Evolutionary conservation across 352 stramenopile genomes (phyloP).

Genomic region (Globisporangium carolinianum): DNA sequence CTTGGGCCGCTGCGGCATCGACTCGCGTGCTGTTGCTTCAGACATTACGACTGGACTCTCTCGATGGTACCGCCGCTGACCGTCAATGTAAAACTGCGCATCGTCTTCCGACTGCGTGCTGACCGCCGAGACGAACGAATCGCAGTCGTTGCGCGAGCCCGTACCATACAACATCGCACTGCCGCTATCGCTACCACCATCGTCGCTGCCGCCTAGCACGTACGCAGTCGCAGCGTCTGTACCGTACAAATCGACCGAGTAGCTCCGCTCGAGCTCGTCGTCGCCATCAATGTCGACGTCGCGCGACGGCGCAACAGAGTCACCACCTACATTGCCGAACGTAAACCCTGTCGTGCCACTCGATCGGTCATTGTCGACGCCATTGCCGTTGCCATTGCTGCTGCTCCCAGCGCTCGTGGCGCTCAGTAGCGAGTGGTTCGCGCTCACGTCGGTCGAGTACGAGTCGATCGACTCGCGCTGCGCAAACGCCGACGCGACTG

Average conservation of each 20-base stretch:
- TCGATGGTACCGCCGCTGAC: conserved; percentile 13
- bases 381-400: conserved; percentile 2
- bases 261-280: conserved; percentile 9
- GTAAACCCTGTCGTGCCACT: conserved; percentile 3
- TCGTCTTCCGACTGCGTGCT: conserved; percentile 62
- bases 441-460: conserved; percentile 14
- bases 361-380: conserved; percentile 2
- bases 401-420: conserved; percentile 11
- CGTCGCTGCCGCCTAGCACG: conserved; percentile 12
- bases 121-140: conserved; percentile 48
- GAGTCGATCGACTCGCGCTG: conserved; percentile 7
- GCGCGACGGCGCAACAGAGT: not conserved
- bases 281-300: conserved; percentile 15
- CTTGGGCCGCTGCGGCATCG: conserved; percentile 8
- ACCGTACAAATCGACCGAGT: conserved; percentile 9
- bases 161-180: conserved; percentile 14
- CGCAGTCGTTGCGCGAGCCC: conserved; percentile 16
- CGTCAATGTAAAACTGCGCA: conserved; percentile 42
- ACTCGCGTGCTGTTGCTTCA: not conserved
- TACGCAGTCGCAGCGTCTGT: conserved; percentile 9
- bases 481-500: not conserved
- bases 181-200: conserved; percentile 20
- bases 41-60: not conserved
- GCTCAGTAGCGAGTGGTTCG: conserved; percentile 10
- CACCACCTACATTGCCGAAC: conserved; percentile 7